A percentile compares a stretch with the other conserved stretches of the same genome.
These are phyloP conservation scores for Stentor coeruleus DNA, from an alignment of 73 alveolate species.

Conservation along the genomic window DNA sequence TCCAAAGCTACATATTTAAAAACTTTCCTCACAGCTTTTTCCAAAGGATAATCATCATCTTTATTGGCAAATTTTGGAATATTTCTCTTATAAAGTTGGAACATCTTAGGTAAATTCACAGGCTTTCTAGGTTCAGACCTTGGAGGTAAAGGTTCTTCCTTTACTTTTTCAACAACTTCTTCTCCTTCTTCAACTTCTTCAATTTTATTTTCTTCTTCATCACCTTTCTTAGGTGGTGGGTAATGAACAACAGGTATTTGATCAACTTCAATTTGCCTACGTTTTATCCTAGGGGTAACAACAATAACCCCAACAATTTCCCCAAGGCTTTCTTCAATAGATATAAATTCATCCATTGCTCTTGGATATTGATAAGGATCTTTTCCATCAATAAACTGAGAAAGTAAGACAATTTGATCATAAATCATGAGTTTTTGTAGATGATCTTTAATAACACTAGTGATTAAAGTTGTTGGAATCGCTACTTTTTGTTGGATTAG, in stretches of 20 bases:
- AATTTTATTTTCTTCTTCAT: conserved; percentile 7
- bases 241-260: conserved; percentile 50
- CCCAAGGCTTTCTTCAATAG: conserved; percentile 49
- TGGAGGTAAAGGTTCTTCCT: conserved; percentile 28
- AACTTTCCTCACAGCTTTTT: not conserved
- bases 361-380: conserved; percentile 46
- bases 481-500: not conserved
- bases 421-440: not conserved
- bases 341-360: conserved; percentile 57
- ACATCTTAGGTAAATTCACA: conserved; percentile 8
- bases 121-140: conserved; percentile 37
- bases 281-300: conserved; percentile 35
- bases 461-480: not conserved
- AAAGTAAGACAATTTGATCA: not conserved
- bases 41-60: not conserved
- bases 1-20: not conserved
- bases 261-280: conserved; percentile 40
- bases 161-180: conserved; percentile 38
- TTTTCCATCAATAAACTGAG: not conserved
- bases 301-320: conserved; percentile 47
- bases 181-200: conserved; percentile 24
- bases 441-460: not conserved
- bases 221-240: conserved; percentile 48
- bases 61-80: conserved; percentile 23
- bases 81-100: conserved; percentile 25